These are phyloP conservation scores for Triticum timopheevii DNA, from an alignment of 176 grass and related monocot species.

Conservation along the genomic window DNA sequence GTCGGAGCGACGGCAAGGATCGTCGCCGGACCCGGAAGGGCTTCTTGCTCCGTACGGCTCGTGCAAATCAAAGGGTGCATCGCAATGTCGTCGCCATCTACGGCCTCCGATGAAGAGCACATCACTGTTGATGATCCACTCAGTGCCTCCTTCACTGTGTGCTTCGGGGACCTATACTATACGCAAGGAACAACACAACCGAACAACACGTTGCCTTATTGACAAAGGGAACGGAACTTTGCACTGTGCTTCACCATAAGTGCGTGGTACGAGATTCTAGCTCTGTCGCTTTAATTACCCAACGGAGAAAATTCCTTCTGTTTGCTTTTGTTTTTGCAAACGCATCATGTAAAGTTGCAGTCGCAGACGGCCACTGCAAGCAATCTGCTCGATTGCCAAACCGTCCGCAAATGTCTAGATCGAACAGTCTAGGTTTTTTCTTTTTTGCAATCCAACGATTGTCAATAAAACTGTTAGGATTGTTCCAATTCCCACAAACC, in stretches of 20 bases:
- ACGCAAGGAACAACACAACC: constrained; percentile 20
- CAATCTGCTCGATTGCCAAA: constrained; percentile 5
- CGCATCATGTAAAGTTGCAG: constrained; percentile 15
- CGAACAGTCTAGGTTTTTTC: too few relatives aligned
- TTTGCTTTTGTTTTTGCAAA: constrained; percentile 20
- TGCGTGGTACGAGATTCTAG: constrained; percentile 11
- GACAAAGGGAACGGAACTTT: neutral
- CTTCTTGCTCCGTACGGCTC: constrained; percentile 30
- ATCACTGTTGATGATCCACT: neutral
- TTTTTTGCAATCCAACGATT: too few relatives aligned
- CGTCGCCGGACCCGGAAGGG: neutral
- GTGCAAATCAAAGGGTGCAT: neutral
- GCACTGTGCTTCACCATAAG: neutral
- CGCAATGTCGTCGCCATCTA: neutral
- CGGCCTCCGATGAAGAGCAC: neutral
- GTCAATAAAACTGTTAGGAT: too few relatives aligned
- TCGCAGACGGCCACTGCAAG: constrained; percentile 9
- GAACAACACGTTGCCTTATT: neutral
- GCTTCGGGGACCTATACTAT: neutral
- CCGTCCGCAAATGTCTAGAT: too few relatives aligned
- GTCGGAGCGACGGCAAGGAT: constrained; percentile 60
- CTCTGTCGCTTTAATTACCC: neutral
- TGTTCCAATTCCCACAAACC: too few relatives aligned
- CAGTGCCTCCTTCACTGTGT: neutral
- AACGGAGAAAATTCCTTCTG: constrained; percentile 24